Percentiles rank a stretch among this genome's conserved stretches.
phyloP scores from a whole-genome alignment of 1,284 basidiomycete species.

The Irpex sp. region DNA sequence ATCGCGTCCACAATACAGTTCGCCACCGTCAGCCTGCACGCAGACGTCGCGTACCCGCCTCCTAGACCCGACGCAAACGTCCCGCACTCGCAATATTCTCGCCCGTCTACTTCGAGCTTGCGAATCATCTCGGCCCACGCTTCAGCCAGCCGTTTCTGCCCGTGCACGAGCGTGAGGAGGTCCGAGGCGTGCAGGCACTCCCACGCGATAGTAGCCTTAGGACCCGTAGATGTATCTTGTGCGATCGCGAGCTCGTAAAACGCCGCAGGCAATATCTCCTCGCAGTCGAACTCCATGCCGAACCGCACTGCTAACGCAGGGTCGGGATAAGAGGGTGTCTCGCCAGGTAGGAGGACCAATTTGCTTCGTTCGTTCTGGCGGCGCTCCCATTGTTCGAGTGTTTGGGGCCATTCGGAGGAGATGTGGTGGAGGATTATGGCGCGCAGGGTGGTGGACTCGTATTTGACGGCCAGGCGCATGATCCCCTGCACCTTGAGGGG shows the following conservation, averaged over 20 bases:
- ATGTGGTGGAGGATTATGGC: slow-evolving; percentile 2
- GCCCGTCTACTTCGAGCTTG: no score
- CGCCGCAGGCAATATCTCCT: slow-evolving; percentile 10
- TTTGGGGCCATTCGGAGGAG: slow-evolving; percentile 9
- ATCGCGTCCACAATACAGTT: no score
- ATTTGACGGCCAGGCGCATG: background rate
- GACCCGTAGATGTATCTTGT: background rate
- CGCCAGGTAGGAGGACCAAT: background rate
- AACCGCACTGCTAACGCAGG: slow-evolving; percentile 9
- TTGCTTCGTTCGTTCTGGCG: background rate
- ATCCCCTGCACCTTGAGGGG: background rate
- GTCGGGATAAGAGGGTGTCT: slow-evolving; percentile 3
- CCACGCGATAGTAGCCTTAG: background rate
- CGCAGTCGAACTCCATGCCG: slow-evolving; percentile 5
- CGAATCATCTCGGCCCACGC: no score
- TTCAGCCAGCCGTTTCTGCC: background rate
- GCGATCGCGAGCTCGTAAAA: slow-evolving; percentile 9
- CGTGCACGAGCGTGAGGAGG: background rate
- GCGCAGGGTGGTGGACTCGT: background rate
- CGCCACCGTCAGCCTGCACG: no score
- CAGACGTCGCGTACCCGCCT: no score
- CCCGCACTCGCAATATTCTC: no score
- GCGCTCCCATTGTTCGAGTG: slow-evolving; percentile 3
- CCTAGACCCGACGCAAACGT: no score
- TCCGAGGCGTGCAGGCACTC: background rate